phyloP scores from a whole-genome alignment of 2,329 filamentous ascomycete species.

The Apiospora hydei region DNA sequence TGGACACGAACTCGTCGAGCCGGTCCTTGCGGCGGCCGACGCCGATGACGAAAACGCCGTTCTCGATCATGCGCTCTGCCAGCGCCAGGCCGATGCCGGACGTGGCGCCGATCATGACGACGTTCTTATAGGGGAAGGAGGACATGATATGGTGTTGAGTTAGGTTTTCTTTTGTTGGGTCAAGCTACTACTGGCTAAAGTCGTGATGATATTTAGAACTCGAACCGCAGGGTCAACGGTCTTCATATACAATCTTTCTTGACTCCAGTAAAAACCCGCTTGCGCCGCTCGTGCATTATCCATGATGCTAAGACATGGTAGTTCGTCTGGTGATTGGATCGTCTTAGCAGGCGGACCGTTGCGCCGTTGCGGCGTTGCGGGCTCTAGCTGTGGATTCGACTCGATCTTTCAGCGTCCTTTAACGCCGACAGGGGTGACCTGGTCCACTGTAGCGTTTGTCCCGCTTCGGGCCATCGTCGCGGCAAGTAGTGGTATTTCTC shows the following conservation, averaged over 20 bases:
- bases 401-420: background rate
- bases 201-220: background rate
- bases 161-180: background rate
- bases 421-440: background rate
- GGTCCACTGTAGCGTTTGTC: background rate
- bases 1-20: slow-evolving; percentile 56
- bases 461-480: too few relatives aligned
- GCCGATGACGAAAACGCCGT: slow-evolving; percentile 60
- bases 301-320: background rate
- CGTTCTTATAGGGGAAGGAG: slow-evolving; percentile 39
- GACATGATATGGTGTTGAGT: background rate
- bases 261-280: background rate
- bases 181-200: background rate
- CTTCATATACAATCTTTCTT: background rate
- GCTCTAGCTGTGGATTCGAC: background rate
- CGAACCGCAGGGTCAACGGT: background rate
- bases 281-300: background rate
- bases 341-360: background rate
- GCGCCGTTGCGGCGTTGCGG: too few relatives aligned
- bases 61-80: slow-evolving; percentile 47
- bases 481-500: too few relatives aligned
- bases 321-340: slow-evolving; percentile 3
- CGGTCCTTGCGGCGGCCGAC: slow-evolving; percentile 62
- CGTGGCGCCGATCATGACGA: slow-evolving; percentile 40
- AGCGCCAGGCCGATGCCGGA: slow-evolving; percentile 40